Conservation (phyloP, 139 green algal species). For the Ettlia oleoabundans region DNA sequence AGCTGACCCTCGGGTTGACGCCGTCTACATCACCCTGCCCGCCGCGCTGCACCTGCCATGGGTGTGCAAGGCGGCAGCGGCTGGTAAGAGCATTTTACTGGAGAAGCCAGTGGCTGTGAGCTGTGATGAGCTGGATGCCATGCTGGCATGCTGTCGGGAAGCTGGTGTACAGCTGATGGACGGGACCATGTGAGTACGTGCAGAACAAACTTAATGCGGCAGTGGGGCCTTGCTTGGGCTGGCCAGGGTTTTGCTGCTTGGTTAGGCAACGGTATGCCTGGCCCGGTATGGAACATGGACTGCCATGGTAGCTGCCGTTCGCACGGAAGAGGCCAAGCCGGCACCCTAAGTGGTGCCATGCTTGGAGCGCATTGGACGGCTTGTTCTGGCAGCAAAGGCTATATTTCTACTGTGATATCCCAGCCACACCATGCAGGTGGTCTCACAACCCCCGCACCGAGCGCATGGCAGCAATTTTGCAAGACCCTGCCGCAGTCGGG, state of each 20-base stretch:
- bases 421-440: not conserved
- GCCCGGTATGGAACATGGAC: no score
- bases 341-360: no score
- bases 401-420: not conserved
- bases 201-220: not conserved
- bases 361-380: no score
- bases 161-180: conserved; percentile 52
- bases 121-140: conserved; percentile 30
- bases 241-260: not conserved
- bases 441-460: conserved; percentile 1
- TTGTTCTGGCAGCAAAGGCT: not conserved
- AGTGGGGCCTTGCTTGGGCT: not conserved
- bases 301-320: no score
- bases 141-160: conserved; percentile 18
- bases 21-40: conserved; percentile 67
- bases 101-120: conserved; percentile 62
- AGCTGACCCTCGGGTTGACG: conserved; percentile 47
- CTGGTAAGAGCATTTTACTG: conserved; percentile 62
- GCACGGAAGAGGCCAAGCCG: no score
- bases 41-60: conserved; percentile 55
- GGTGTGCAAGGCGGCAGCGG: conserved; percentile 49
- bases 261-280: not conserved
- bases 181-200: conserved; percentile 54
- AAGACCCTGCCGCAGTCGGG: conserved; percentile 18
- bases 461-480: conserved; percentile 30